Percentiles rank a stretch among this genome's conserved stretches.
These are phyloP conservation scores for Eustoma russellianum DNA, from an alignment of 257 asterid species.

Conservation along the genomic window DNA sequence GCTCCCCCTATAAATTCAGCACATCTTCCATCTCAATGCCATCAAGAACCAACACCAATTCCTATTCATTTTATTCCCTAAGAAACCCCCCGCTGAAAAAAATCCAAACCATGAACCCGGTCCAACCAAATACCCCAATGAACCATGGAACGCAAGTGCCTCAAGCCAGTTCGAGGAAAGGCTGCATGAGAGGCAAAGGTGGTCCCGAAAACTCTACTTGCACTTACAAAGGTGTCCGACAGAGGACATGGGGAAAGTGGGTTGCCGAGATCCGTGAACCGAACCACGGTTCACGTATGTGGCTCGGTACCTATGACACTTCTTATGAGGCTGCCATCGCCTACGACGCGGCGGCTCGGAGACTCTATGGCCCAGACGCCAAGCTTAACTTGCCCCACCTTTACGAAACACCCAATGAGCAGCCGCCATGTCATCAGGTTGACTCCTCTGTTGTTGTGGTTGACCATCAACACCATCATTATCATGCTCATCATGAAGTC, in stretches of 20 bases:
- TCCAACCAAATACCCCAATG: too few relatives aligned
- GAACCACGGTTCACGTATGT: slow-evolving; percentile 58
- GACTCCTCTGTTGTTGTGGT: not conserved
- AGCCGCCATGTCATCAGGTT: not conserved
- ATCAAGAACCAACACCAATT: not conserved
- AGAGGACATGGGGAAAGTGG: slow-evolving; percentile 93
- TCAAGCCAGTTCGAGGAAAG: slow-evolving; percentile 58
- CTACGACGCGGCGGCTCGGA: slow-evolving; percentile 63
- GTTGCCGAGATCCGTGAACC: slow-evolving; percentile 91
- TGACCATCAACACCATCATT: too few relatives aligned
- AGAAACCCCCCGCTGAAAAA: not conserved
- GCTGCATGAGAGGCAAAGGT: slow-evolving; percentile 86
- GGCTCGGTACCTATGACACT: slow-evolving; percentile 84
- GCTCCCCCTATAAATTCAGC: not conserved
- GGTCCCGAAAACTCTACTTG: slow-evolving; percentile 81
- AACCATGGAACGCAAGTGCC: slow-evolving; percentile 14
- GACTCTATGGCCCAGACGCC: slow-evolving; percentile 52
- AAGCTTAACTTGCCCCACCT: slow-evolving; percentile 47
- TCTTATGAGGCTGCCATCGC: slow-evolving; percentile 66
- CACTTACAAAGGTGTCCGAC: slow-evolving; percentile 70
- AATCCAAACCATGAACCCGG: not conserved
- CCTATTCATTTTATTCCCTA: not conserved
- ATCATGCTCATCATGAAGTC: not conserved
- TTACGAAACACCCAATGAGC: not conserved
- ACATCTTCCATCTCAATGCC: not conserved